phyloP scores from a whole-genome alignment of 2,329 filamentous ascomycete genomes.

The Diaporthe citriasiana region DNA sequence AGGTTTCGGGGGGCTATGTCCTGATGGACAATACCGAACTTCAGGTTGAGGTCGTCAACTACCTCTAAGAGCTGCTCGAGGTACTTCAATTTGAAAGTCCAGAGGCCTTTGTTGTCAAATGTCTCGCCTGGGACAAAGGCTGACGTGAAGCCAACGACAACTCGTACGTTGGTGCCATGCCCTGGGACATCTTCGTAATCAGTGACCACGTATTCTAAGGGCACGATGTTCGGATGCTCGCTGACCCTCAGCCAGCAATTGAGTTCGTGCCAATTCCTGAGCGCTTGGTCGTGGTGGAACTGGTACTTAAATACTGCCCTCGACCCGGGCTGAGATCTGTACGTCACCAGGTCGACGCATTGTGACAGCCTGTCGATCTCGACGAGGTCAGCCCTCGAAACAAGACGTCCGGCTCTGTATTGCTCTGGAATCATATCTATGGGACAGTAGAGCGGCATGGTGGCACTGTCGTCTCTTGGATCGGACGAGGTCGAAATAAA shows the following conservation, averaged over 20 bases:
- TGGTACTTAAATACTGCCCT: slow-evolving; percentile 30
- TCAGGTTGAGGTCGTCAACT: slow-evolving; percentile 56
- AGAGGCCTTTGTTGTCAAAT: slow-evolving; percentile 47
- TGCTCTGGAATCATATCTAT: slow-evolving; percentile 8
- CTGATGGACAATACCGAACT: slow-evolving; percentile 55
- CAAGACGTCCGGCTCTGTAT: too few relatives aligned
- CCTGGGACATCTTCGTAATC: slow-evolving; percentile 15
- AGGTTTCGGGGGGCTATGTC: slow-evolving; percentile 56
- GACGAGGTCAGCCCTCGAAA: slow-evolving; percentile 2
- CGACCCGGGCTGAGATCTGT: slow-evolving; percentile 5
- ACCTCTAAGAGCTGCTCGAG: slow-evolving; percentile 53
- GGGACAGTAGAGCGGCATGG: neutral
- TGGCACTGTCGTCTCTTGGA: neutral
- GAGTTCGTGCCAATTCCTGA: slow-evolving; percentile 28
- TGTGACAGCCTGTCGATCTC: slow-evolving; percentile 28
- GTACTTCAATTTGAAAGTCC: slow-evolving; percentile 54
- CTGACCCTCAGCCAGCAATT: slow-evolving; percentile 34
- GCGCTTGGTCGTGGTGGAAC: neutral
- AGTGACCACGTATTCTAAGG: neutral
- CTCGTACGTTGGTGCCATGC: slow-evolving; percentile 1
- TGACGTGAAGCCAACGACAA: slow-evolving; percentile 46
- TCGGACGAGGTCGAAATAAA: slow-evolving; percentile 23
- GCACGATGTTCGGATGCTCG: slow-evolving; percentile 27
- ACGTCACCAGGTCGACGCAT: slow-evolving; percentile 28
- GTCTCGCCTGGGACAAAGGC: slow-evolving; percentile 53